phyloP scores from a whole-genome alignment of 148 eudicot genomes.

The Selenicereus undatus region DNA sequence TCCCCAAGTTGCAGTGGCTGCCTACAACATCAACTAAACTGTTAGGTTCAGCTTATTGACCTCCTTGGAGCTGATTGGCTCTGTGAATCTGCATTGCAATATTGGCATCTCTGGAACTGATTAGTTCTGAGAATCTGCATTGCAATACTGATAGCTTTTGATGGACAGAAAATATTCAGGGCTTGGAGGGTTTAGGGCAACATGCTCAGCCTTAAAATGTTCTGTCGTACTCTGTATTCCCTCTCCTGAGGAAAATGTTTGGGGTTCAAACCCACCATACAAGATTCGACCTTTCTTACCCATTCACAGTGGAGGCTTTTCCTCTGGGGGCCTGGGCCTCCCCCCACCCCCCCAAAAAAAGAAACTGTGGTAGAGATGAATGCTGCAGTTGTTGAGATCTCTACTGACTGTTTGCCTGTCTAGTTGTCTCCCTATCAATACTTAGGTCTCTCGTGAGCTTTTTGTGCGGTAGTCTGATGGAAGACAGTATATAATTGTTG shows the following conservation, averaged over 20 bases:
- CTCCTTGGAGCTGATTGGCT: background rate
- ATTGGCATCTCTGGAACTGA: too few relatives aligned
- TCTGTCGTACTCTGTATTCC: background rate
- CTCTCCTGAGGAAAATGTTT: background rate
- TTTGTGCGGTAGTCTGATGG: background rate
- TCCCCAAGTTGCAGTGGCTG: background rate
- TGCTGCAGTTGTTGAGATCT: background rate
- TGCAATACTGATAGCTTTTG: background rate
- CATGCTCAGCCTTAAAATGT: background rate
- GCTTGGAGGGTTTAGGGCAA: background rate
- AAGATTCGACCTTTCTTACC: too few relatives aligned
- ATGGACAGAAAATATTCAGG: background rate
- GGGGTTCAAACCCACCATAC: background rate
- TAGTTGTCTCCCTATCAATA: background rate
- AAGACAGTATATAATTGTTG: background rate
- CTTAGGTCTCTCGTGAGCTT: background rate
- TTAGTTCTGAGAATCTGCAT: background rate
- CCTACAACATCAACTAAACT: background rate
- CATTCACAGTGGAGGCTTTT: too few relatives aligned
- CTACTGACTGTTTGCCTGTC: background rate
- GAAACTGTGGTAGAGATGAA: background rate
- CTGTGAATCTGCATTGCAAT: too few relatives aligned
- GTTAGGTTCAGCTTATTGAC: background rate
- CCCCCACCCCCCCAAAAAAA: background rate
- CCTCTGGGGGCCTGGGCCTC: too few relatives aligned